Conservation (phyloP, 75 land plant genomes). For the Larix kaempferi region DNA sequence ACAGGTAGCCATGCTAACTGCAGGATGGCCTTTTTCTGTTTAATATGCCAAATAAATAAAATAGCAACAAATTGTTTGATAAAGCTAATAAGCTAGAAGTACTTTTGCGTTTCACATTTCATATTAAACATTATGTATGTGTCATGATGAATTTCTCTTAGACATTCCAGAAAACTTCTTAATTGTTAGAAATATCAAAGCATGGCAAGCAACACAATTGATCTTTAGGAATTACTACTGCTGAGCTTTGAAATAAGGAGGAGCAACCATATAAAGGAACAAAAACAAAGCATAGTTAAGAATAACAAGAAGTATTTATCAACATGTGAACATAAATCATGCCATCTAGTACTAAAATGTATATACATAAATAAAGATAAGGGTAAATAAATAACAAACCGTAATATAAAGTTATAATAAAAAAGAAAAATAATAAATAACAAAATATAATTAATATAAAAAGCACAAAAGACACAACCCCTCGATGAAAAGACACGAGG, state of each 20-base stretch:
- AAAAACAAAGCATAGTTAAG: conserved; percentile 7
- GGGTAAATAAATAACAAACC: not conserved
- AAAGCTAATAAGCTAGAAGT: not conserved
- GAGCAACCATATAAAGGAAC: not conserved
- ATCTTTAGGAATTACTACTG: not conserved
- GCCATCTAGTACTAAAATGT: not conserved
- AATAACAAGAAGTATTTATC: not conserved
- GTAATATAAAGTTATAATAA: not conserved
- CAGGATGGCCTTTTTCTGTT: not conserved
- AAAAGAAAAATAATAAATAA: too few species aligned
- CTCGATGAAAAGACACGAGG: too few species aligned
- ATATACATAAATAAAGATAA: not conserved
- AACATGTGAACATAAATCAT: not conserved
- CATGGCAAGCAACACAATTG: not conserved
- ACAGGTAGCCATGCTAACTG: not conserved
- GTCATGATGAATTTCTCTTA: not conserved
- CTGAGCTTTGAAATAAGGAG: not conserved
- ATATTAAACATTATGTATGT: not conserved
- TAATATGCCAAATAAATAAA: not conserved
- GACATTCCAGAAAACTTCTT: not conserved
- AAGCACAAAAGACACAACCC: too few species aligned
- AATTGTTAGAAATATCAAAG: not conserved
- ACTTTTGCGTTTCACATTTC: not conserved
- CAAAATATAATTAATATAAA: too few species aligned
- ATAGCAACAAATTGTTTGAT: not conserved